Conservation (phyloP, 2,329 filamentous ascomycete species). For the Gremmenia infestans region DNA sequence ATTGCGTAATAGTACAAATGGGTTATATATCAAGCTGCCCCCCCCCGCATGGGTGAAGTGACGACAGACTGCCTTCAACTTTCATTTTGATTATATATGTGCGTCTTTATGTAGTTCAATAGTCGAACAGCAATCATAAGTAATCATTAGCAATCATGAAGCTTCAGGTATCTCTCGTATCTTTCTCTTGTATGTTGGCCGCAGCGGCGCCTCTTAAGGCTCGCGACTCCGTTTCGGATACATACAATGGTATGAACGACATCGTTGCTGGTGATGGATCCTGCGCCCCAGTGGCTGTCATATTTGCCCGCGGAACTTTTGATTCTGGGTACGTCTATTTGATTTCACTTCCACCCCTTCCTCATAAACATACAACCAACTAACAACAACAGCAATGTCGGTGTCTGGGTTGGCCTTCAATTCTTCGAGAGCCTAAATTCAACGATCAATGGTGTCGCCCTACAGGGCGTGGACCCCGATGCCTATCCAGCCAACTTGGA, state of each 20-base stretch:
- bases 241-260: neutral
- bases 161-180: neutral
- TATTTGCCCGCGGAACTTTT: neutral
- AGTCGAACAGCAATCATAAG: neutral
- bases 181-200: neutral
- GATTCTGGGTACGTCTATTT: neutral
- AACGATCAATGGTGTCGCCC: neutral
- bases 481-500: neutral
- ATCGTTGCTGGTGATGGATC: neutral
- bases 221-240: neutral
- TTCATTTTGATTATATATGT: no score
- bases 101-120: no score
- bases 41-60: no score
- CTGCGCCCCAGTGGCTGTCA: neutral
- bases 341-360: neutral
- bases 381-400: neutral
- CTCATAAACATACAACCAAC: neutral
- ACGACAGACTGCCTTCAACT: no score
- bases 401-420: neutral
- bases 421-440: neutral
- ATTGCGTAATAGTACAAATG: no score
- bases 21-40: no score
- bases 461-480: neutral
- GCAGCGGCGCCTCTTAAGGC: neutral
- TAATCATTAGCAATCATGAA: neutral